Evolutionary conservation across 1,284 basidiomycete genomes (phyloP), one percentile per base, ranked within the genome.

Genomic region (Pseudozyma hubeiensis): DNA sequence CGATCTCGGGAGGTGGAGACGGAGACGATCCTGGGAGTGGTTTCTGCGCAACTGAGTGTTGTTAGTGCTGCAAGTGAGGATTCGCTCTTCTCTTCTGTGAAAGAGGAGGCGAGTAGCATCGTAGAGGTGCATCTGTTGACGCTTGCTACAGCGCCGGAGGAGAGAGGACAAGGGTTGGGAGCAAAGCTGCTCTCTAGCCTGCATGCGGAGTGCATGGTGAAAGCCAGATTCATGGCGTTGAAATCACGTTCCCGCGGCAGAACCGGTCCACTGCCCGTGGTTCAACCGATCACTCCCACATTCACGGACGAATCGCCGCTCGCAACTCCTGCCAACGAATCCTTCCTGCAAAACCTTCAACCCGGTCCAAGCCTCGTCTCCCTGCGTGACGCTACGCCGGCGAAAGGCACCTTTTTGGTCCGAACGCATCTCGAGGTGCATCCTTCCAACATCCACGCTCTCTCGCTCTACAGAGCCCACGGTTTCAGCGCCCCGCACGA

Each of bases 11-110:
- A 48, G 34, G 41, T 44, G 16, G 74, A 79, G 30, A 54, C 53
- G 11, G 80, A 81, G 47, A 74, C 65, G 33, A 75, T 81, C n/a
- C 51, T 81, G 14, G 80, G 77, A 5, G 80, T 81, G 1, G 75
- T 73, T 3, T 71, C 68, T 6, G 80, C 80, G 11, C 58, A 65
- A 16, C 11, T 79, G n/a, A 45, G 50, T 10, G 54, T 65, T 17
- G 61, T 67, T 0, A 24, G 30, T n/a, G 64, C 50, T 3, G 44
- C 64, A 1, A 59, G 49, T 13, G 64, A 58, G 13, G 64, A 70
- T 44, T 44, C 46, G 11, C 53, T 76, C 30, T 69, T 60, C 34
- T 17, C 43, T 9, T 30, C 33, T 4, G 40, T n/a, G 13, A 13
- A 41, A 13, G 60, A 65, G 16, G 63, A 60, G 11, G 62, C 54